Conservation (phyloP, 1,284 basidiomycete genomes). For the Cutaneotrichosporon spelunceum region DNA sequence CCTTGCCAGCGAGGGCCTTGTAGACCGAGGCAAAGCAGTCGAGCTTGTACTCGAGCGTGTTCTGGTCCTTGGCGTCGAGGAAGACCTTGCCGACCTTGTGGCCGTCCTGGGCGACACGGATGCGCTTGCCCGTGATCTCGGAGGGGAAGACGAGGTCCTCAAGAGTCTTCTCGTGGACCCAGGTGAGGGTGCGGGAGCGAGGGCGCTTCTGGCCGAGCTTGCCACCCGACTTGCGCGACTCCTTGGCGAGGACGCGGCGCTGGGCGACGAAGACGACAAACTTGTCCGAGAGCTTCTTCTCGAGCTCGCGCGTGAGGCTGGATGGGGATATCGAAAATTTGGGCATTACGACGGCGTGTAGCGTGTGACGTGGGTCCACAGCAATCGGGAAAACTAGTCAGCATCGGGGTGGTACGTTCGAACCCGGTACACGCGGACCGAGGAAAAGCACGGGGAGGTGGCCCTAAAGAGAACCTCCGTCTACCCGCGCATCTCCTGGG, state of each 20-base stretch:
- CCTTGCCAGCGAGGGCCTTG: conserved; percentile 52
- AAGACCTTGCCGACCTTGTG: conserved; percentile 94
- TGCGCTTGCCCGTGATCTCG: conserved; percentile 98
- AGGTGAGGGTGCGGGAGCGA: conserved; percentile 92
- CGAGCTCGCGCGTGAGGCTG: conserved; percentile 96
- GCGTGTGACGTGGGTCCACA: too few relatives aligned
- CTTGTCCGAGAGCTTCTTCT: conserved; percentile 94
- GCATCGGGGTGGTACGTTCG: conserved; percentile 12
- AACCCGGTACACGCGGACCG: conserved; percentile 20
- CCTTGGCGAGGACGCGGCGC: conserved; percentile 97
- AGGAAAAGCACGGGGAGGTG: conserved; percentile 44
- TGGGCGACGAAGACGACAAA: conserved; percentile 99
- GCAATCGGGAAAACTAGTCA: conserved; percentile 21
- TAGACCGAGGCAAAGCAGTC: conserved; percentile 54
- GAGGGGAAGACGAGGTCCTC: conserved; percentile 99
- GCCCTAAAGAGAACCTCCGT: conserved; percentile 52
- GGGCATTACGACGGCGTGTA: conserved; percentile 26
- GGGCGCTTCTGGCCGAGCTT: conserved; percentile 84
- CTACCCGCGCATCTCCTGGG: conserved; percentile 36
- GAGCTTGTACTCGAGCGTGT: conserved; percentile 97
- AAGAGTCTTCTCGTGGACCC: conserved; percentile 95
- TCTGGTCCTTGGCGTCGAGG: conserved; percentile 97
- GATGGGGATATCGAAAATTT: conserved; percentile 10
- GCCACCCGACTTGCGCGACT: conserved; percentile 85
- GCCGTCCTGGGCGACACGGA: conserved; percentile 83